Evolutionary conservation across 2,329 filamentous ascomycete species (phyloP), one percentile per base, ranked within the genome.

Genomic region (Dendrostoma leiphaemia): DNA sequence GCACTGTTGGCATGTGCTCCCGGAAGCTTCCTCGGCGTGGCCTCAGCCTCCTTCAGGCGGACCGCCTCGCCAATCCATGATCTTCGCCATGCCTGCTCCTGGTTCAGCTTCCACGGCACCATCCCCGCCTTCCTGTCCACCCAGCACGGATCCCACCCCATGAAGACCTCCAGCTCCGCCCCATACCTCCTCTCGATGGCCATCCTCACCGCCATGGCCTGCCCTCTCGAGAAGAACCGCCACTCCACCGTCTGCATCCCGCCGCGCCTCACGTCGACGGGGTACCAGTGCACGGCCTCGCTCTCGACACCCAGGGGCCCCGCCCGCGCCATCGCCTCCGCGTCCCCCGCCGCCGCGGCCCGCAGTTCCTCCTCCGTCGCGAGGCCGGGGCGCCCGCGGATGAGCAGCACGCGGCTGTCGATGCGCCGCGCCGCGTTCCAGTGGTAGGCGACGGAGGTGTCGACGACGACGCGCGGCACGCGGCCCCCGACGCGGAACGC

Each of bases 141-240:
- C 48, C 48, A 50, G 32, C 48, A 50, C 26, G 48, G 48, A 21
- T 50, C 48, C 26, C 26, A 40, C 17, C 17, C 48, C 35, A 21
- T 50, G 6, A 12, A 23, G 13, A 50, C 19, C 24, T 23, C 17
- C 28, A 43, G 26, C 37, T 12, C 21, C 17, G 1, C 9, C 15
- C 37, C 48, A n/a, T n/a, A 41, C 9, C 28, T 23, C 26, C 17
- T 15, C 47, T 40, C 15, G 23, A 49, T 12, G 3, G 15, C 35
- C 21, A n/a, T 12, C 35, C 37, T 19, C 35, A 49, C 31, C 26
- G 35, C 35, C 17, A 4, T 17, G 13, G 35, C 47, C 47, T 49
- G 47, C 31, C 3, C 26, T 6, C 6, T 13, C n/a, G 17, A 38
- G 26, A 49, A 41, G 37, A 49, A 50, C 9, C 37, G 37, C 48